Evolutionary conservation across 768 basidiomycete genomes (phyloP).

Genomic region (Panaeolus cyanescens): DNA sequence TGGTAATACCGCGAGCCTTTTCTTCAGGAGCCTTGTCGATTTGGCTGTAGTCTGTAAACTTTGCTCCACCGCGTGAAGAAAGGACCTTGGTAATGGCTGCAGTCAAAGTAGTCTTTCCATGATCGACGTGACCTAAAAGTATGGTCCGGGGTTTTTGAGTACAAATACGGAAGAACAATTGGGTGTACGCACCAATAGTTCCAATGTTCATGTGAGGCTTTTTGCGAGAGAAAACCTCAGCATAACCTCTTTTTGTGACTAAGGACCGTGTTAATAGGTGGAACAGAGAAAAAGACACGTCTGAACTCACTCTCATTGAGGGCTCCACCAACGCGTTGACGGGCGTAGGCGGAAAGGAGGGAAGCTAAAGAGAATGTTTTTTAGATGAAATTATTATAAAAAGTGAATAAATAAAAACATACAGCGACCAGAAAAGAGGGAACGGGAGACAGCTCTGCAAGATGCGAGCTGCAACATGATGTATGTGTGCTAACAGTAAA

Average conservation of each 20-base stretch:
- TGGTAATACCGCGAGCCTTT: constrained; percentile 99
- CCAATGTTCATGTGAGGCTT: constrained; percentile 97
- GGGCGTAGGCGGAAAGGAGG: constrained; percentile 32
- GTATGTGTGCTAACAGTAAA: constrained; percentile 19
- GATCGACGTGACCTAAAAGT: constrained; percentile 84
- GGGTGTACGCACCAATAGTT: constrained; percentile 70
- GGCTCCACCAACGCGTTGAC: constrained; percentile 35
- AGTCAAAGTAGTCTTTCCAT: constrained; percentile 97
- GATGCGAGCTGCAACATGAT: constrained; percentile 56
- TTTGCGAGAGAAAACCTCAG: constrained; percentile 71
- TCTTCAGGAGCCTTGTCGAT: constrained; percentile 99
- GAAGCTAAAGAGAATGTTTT: constrained; percentile 25
- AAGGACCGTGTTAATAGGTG: neutral
- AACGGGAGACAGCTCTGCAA: constrained; percentile 50
- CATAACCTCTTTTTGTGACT: constrained; percentile 72
- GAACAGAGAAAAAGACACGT: constrained; percentile 11
- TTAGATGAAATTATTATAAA: neutral
- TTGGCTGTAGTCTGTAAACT: constrained; percentile 93
- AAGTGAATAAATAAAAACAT: constrained; percentile 13
- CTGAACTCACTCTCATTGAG: constrained; percentile 28
- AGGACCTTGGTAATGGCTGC: constrained; percentile 96
- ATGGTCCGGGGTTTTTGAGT: constrained; percentile 6
- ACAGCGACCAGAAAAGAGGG: constrained; percentile 50
- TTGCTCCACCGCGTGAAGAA: constrained; percentile 71
- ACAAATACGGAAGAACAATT: neutral